Evolutionary conservation across 2,329 filamentous ascomycete species (phyloP).

Genomic region (Penicillium sp.): DNA sequence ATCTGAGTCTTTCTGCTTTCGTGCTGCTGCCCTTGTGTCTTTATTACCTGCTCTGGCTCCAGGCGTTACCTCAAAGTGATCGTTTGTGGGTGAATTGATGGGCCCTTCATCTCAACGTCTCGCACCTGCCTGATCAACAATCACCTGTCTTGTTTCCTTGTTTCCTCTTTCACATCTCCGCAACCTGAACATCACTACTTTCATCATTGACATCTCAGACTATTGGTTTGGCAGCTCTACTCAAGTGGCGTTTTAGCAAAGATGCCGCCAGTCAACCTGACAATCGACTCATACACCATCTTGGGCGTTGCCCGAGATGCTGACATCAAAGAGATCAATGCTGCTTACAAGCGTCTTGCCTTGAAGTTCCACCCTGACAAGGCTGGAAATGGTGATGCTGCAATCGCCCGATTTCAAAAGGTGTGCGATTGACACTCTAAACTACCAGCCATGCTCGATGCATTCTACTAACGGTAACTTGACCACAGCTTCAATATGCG

Average conservation of each 20-base stretch:
- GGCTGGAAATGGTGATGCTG: conserved; percentile 13
- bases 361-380: conserved; percentile 40
- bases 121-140: conserved; percentile 2
- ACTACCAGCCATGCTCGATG: not conserved
- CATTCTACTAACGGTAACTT: not conserved
- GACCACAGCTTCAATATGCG: conserved; percentile 34
- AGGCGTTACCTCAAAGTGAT: no score
- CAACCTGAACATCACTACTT: not conserved
- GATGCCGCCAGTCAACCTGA: conserved; percentile 5
- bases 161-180: not conserved
- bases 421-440: conserved; percentile 13
- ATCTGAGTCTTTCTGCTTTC: no score
- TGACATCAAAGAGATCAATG: conserved; percentile 35
- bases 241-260: not conserved
- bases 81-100: no score
- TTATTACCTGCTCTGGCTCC: no score
- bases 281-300: conserved; percentile 28
- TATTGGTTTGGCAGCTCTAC: not conserved
- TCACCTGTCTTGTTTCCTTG: not conserved
- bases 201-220: not conserved
- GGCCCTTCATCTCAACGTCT: not conserved
- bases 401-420: conserved; percentile 23
- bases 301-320: conserved; percentile 30
- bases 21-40: no score
- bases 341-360: conserved; percentile 37